phyloP scores from a whole-genome alignment of 2,329 filamentous ascomycete genomes.

The Zasmidium angulare region DNA sequence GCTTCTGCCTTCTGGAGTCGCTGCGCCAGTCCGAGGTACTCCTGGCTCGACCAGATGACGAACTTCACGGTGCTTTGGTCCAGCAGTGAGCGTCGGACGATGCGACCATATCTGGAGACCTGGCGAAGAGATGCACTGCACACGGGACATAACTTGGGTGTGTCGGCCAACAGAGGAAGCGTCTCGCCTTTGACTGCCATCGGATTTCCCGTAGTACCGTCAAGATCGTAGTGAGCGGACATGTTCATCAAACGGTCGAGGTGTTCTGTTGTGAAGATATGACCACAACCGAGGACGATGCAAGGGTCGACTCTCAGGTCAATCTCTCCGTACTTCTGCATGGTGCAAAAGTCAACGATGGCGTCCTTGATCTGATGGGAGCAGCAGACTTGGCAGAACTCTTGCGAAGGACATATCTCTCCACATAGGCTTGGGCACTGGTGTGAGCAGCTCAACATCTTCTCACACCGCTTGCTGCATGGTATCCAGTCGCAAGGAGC shows the following conservation, averaged over 20 bases:
- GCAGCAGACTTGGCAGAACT: constrained; percentile 60
- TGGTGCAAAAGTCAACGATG: constrained; percentile 58
- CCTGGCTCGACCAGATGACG: constrained; percentile 52
- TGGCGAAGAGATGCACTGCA: constrained; percentile 61
- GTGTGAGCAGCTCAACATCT: constrained; percentile 58
- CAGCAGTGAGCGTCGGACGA: constrained; percentile 60
- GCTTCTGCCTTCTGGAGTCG: constrained; percentile 29
- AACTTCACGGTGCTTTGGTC: constrained; percentile 67
- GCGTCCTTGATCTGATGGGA: constrained; percentile 44
- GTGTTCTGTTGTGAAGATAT: constrained; percentile 60
- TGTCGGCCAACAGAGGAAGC: constrained; percentile 51
- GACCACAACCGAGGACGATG: constrained; percentile 63
- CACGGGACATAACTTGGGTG: constrained; percentile 55
- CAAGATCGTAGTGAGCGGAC: constrained; percentile 48
- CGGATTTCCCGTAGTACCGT: constrained; percentile 20
- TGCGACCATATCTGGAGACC: constrained; percentile 61
- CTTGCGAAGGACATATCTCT: constrained; percentile 56
- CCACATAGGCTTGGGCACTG: constrained; percentile 66
- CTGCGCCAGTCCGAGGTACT: constrained; percentile 44
- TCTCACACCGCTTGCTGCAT: constrained; percentile 60
- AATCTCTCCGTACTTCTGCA: constrained; percentile 56
- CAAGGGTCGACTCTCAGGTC: constrained; percentile 61
- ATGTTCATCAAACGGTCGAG: constrained; percentile 64
- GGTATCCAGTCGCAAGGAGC: constrained; percentile 68
- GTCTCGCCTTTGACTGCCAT: constrained; percentile 25